Conservation (phyloP, 176 grass and related monocot species). For the Oryza australiensis region DNA sequence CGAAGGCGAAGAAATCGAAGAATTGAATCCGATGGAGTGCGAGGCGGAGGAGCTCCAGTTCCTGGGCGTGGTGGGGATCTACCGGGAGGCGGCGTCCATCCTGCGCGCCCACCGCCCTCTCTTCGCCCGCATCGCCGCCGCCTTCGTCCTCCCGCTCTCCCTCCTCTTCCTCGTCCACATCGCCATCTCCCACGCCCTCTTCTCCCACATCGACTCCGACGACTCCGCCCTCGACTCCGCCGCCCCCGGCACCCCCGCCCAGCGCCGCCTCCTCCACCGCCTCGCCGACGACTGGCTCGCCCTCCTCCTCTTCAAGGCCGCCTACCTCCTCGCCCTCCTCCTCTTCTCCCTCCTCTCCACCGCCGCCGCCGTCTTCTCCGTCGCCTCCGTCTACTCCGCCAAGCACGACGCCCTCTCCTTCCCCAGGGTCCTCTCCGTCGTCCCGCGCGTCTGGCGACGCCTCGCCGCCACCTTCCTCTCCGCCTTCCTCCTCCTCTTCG, state of each 20-base stretch:
- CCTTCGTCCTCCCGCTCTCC: slow-evolving; percentile 79
- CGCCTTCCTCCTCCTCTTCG: slow-evolving; percentile 82
- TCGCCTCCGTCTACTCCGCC: slow-evolving; percentile 87
- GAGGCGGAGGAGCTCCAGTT: slow-evolving; percentile 95
- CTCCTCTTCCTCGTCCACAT: slow-evolving; percentile 79
- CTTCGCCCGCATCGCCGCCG: slow-evolving; percentile 65
- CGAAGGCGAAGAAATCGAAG: too few species aligned
- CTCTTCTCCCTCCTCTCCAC: slow-evolving; percentile 84
- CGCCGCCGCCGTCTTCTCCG: slow-evolving; percentile 80
- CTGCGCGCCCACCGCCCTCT: slow-evolving; percentile 58
- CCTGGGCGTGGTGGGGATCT: slow-evolving; percentile 58
- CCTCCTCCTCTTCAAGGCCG: slow-evolving; percentile 76
- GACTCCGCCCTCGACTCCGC: slow-evolving; percentile 60
- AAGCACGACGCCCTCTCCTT: slow-evolving; percentile 78
- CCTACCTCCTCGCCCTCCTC: slow-evolving; percentile 82
- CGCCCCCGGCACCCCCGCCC: slow-evolving; percentile 49
- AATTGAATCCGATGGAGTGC: slow-evolving; percentile 40
- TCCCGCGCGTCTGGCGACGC: slow-evolving; percentile 85
- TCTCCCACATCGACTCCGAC: slow-evolving; percentile 70
- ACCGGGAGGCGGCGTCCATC: slow-evolving; percentile 43
- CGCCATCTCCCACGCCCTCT: slow-evolving; percentile 80
- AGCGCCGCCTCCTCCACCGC: slow-evolving; percentile 48
- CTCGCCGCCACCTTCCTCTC: slow-evolving; percentile 80
- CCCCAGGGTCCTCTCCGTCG: slow-evolving; percentile 77
- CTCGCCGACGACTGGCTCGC: slow-evolving; percentile 62